Evolutionary conservation across 2,329 filamentous ascomycete genomes (phyloP).

Genomic region (Exophiala mesophila): DNA sequence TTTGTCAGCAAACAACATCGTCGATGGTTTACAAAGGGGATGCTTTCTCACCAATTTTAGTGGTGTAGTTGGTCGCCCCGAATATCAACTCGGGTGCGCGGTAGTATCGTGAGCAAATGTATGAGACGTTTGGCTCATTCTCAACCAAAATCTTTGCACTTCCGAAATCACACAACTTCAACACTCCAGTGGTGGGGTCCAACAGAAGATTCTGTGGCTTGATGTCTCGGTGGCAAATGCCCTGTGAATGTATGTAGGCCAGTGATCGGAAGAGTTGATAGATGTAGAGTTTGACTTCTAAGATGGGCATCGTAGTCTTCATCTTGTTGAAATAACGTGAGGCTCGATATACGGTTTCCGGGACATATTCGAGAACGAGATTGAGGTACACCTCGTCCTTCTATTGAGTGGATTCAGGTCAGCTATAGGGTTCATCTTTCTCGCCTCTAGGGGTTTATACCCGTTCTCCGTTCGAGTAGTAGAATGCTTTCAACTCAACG

Average conservation of each 20-base stretch:
- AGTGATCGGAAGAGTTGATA: slow-evolving; percentile 98
- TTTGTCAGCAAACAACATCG: too few species aligned
- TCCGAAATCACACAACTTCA: slow-evolving; percentile 98
- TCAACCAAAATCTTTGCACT: slow-evolving; percentile 98
- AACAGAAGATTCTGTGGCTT: slow-evolving; percentile 97
- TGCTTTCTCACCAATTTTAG: slow-evolving; percentile 96
- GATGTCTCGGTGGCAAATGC: slow-evolving; percentile 98
- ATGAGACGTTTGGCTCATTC: slow-evolving; percentile 98
- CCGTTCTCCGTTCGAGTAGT: slow-evolving; percentile 97
- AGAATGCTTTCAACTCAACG: slow-evolving; percentile 97
- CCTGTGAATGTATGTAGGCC: slow-evolving; percentile 98
- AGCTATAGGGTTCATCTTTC: not conserved
- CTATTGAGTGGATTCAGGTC: slow-evolving; percentile 41
- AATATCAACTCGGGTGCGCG: slow-evolving; percentile 97
- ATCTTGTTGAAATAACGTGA: slow-evolving; percentile 99
- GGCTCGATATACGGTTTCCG: slow-evolving; percentile 95
- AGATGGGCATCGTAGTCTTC: slow-evolving; percentile 98
- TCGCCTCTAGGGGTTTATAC: slow-evolving; percentile 55
- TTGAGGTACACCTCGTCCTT: slow-evolving; percentile 99
- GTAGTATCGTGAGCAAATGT: slow-evolving; percentile 99
- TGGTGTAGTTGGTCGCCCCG: slow-evolving; percentile 98
- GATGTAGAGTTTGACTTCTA: slow-evolving; percentile 98
- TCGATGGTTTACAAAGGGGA: too few species aligned
- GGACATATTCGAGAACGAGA: slow-evolving; percentile 94
- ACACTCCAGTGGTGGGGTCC: slow-evolving; percentile 81